A percentile compares a stretch with the other conserved stretches of the same genome.
phyloP scores from a whole-genome alignment of 352 stramenopile species.

The Globisporangium recalcitrans region DNA sequence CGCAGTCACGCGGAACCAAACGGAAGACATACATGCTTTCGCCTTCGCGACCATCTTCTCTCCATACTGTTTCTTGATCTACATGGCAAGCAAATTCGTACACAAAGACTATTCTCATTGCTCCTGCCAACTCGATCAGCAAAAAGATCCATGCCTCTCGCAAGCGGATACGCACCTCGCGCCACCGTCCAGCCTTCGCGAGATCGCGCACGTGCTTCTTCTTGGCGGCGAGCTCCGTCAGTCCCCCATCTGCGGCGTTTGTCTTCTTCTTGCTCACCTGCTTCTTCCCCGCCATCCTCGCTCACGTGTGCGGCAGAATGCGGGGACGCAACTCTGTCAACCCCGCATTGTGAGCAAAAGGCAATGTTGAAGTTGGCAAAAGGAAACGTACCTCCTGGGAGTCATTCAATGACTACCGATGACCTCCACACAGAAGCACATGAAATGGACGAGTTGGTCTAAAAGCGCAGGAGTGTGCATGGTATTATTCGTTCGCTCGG shows the following conservation, averaged over 20 bases:
- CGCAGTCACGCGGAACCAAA: background rate
- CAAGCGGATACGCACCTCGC: slow-evolving; percentile 30
- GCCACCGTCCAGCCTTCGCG: slow-evolving; percentile 40
- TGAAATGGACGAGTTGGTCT: background rate
- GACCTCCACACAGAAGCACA: background rate
- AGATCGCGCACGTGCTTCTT: slow-evolving; percentile 75
- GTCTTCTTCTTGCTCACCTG: slow-evolving; percentile 18
- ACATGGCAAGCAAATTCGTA: background rate
- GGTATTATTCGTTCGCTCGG: background rate
- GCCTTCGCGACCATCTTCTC: slow-evolving; percentile 68
- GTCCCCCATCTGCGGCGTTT: background rate
- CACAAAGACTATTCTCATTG: too few species aligned
- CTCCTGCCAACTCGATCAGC: background rate
- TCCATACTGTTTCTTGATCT: slow-evolving; percentile 65
- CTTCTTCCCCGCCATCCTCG: slow-evolving; percentile 26
- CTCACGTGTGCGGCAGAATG: background rate
- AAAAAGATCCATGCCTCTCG: background rate
- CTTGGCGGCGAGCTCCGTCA: slow-evolving; percentile 42
- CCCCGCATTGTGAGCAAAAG: background rate
- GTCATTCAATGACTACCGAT: slow-evolving; percentile 8
- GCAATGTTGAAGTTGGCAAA: slow-evolving; percentile 15
- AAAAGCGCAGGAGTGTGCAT: background rate
- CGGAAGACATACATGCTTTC: slow-evolving; percentile 41
- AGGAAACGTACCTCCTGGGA: slow-evolving; percentile 10
- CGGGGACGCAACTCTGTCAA: background rate